These are phyloP conservation scores for thale cress (Arabidopsis thaliana) DNA, from an alignment of 345 rosid genomes.

Conservation along the genomic window TAIR10.1 NC_003074.8:2215001-2215500, in stretches of 20 bases:
- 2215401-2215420: background rate
- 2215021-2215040: conserved; percentile 33
- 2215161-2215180: background rate
- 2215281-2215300: too few relatives aligned
- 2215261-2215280: background rate
- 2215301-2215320: too few relatives aligned
- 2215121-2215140: background rate
- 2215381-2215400: background rate
- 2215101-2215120: background rate
- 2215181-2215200: background rate
- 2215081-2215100: conserved; percentile 20
- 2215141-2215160: too few relatives aligned
- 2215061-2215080: conserved; percentile 17
- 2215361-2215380: too few relatives aligned
- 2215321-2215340: too few relatives aligned
- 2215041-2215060: conserved; percentile 25
- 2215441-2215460: background rate
- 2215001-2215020: conserved; percentile 24
- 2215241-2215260: background rate
- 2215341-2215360: too few relatives aligned
- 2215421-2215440: background rate
- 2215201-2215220: background rate
- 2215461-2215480: background rate
- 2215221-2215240: background rate
- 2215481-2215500: background rate